These are phyloP conservation scores for Nitzschia palea DNA, from an alignment of 108 stramenopile species.

Conservation along the genomic window DNA sequence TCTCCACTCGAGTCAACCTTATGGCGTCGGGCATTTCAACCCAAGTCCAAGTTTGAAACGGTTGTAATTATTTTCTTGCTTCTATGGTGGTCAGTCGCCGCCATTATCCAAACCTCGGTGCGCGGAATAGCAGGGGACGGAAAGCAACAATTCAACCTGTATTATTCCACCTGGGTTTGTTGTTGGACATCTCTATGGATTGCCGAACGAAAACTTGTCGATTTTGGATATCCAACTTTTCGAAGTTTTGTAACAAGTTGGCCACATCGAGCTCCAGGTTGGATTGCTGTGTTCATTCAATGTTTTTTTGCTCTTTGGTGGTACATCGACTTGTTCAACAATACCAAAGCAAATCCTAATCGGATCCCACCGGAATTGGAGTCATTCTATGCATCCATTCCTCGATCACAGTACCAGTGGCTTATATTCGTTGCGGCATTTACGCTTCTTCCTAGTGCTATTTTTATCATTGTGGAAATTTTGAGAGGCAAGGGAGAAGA, in stretches of 20 bases:
- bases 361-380: neutral
- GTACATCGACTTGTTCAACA: slow-evolving; percentile 49
- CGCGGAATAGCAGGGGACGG: slow-evolving; percentile 74
- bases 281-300: slow-evolving; percentile 59
- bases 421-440: slow-evolving; percentile 41
- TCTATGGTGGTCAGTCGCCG: slow-evolving; percentile 66
- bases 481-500: slow-evolving; percentile 41
- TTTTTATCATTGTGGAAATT: slow-evolving; percentile 64
- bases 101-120: slow-evolving; percentile 61
- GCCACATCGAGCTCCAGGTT: slow-evolving; percentile 74
- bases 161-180: slow-evolving; percentile 68
- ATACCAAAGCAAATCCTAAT: neutral
- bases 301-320: slow-evolving; percentile 55
- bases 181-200: slow-evolving; percentile 40
- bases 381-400: slow-evolving; percentile 17
- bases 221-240: slow-evolving; percentile 45
- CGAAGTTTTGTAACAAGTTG: slow-evolving; percentile 57
- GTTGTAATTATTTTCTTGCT: slow-evolving; percentile 47
- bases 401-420: slow-evolving; percentile 45
- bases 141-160: slow-evolving; percentile 70
- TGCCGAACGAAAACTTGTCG: slow-evolving; percentile 59
- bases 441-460: slow-evolving; percentile 41
- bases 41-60: slow-evolving; percentile 44
- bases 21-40: slow-evolving; percentile 36
- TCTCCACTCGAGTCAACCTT: slow-evolving; percentile 29